Percentiles rank a stretch among this genome's conserved stretches.
Conservation (phyloP, 805 yeast genomes). For the Wickerhamiella australiensis region DNA sequence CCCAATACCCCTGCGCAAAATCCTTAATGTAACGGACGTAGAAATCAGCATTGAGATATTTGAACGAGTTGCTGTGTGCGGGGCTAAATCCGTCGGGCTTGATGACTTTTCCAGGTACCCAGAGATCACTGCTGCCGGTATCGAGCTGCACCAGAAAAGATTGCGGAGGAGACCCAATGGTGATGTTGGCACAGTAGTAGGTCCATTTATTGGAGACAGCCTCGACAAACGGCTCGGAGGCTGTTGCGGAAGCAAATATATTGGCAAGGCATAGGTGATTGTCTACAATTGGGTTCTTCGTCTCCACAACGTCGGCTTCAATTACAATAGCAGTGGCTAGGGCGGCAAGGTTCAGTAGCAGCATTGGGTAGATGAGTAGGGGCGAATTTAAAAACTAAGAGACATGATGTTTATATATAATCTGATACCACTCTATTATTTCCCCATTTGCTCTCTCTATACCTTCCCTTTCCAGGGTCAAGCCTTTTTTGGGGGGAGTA, state of each 20-base stretch:
- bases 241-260: not conserved
- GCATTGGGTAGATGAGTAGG: not conserved
- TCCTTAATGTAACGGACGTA: slow-evolving; percentile 33
- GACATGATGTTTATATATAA: not conserved
- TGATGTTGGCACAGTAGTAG: slow-evolving; percentile 26
- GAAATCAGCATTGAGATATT: slow-evolving; percentile 18
- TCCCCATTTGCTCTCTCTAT: too few species aligned
- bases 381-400: too few species aligned
- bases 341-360: not conserved
- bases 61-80: slow-evolving; percentile 15
- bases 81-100: slow-evolving; percentile 22
- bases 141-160: slow-evolving; percentile 50
- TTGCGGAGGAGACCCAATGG: slow-evolving; percentile 43
- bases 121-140: slow-evolving; percentile 46
- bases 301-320: slow-evolving; percentile 4
- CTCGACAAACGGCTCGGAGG: slow-evolving; percentile 11
- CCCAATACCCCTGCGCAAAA: slow-evolving; percentile 47
- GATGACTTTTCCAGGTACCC: slow-evolving; percentile 21
- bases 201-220: slow-evolving; percentile 24
- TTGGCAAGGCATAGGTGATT: not conserved
- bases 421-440: not conserved
- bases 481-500: too few species aligned
- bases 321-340: not conserved
- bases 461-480: too few species aligned
- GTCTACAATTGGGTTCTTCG: not conserved